Conservation (phyloP, 2,329 filamentous ascomycete genomes). For the Diaporthe helianthi region DNA sequence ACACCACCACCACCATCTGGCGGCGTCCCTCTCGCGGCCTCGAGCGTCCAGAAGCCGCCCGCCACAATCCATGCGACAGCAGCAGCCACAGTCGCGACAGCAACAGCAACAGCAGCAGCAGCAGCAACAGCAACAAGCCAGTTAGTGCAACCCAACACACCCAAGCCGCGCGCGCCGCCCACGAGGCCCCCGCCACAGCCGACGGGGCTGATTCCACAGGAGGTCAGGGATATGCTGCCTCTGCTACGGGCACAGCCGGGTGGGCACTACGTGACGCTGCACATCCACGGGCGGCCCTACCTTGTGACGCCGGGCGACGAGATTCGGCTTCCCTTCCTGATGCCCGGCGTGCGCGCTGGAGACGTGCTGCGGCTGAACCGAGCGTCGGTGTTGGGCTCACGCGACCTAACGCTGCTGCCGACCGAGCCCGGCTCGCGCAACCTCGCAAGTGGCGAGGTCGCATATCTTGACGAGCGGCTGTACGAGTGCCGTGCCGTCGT, state of each 20-base stretch:
- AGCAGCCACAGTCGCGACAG: background rate
- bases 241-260: constrained; percentile 74
- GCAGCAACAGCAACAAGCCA: background rate
- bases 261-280: constrained; percentile 76
- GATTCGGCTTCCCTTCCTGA: constrained; percentile 79
- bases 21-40: constrained; percentile 14
- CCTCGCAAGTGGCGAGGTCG: constrained; percentile 69
- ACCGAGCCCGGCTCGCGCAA: constrained; percentile 50
- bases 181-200: constrained; percentile 50
- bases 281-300: constrained; percentile 82
- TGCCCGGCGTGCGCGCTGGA: constrained; percentile 78
- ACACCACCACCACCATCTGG: constrained; percentile 30
- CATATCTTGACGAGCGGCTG: constrained; percentile 83
- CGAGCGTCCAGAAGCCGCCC: constrained; percentile 23
- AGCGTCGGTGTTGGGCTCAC: constrained; percentile 80
- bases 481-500: constrained; percentile 89
- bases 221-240: constrained; percentile 69
- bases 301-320: constrained; percentile 79
- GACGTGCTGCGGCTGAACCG: constrained; percentile 89
- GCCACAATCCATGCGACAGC: constrained; percentile 15
- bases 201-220: constrained; percentile 56
- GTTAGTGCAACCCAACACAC: constrained; percentile 33
- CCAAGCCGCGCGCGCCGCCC: constrained; percentile 59
- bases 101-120: too few species aligned
- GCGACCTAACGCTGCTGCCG: constrained; percentile 79